phyloP scores from a whole-genome alignment of 768 basidiomycete genomes.

The Lactarius trivialis region DNA sequence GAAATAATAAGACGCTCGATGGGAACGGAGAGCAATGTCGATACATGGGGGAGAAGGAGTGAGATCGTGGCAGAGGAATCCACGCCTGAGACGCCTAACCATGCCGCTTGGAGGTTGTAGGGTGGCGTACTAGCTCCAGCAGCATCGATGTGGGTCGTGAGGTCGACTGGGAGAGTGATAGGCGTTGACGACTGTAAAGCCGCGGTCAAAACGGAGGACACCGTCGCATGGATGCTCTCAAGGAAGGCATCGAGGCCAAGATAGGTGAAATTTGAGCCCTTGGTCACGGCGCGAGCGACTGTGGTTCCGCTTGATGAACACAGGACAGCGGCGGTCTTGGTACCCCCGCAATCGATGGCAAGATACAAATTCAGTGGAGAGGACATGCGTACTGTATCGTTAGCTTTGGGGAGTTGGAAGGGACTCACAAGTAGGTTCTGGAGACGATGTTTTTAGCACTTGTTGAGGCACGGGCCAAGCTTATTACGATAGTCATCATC shows the following conservation, averaged over 20 bases:
- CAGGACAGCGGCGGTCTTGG: constrained; percentile 78
- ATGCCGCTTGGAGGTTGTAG: constrained; percentile 57
- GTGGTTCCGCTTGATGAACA: constrained; percentile 50
- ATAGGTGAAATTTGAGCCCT: constrained; percentile 84
- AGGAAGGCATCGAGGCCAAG: constrained; percentile 59
- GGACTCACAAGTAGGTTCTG: background rate
- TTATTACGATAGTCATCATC: background rate
- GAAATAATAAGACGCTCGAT: constrained; percentile 49
- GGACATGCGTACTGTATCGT: constrained; percentile 31
- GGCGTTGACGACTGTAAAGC: constrained; percentile 1
- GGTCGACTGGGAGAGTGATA: constrained; percentile 12
- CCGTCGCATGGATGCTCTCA: constrained; percentile 43
- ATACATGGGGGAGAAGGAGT: constrained; percentile 47
- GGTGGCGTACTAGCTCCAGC: constrained; percentile 2
- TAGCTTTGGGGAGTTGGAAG: background rate
- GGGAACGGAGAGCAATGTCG: constrained; percentile 53
- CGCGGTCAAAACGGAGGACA: constrained; percentile 43
- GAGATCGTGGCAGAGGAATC: constrained; percentile 63
- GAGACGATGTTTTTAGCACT: background rate
- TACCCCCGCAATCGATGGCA: constrained; percentile 84
- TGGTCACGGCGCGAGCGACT: constrained; percentile 60
- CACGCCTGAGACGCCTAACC: constrained; percentile 80
- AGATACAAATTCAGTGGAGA: constrained; percentile 48
- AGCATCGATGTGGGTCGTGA: background rate
- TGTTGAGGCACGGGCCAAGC: background rate